Base-by-base conservation (phyloP, 2,329 filamentous ascomycete genomes). In the Botryotinia globosa region DNA sequence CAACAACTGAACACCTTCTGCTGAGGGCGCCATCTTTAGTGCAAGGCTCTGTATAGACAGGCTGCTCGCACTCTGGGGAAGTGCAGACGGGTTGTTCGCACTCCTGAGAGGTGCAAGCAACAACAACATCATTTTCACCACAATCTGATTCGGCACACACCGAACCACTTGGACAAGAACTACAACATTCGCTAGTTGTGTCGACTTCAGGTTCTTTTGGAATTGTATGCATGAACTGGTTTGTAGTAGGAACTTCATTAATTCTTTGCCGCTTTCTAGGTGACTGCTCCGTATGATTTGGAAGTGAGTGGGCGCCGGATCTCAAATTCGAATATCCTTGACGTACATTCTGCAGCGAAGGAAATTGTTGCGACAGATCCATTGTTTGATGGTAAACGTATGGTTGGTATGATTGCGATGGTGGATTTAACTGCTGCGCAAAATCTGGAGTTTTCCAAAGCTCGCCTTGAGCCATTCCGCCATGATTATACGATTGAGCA, bases 141-240 rank as follows among this genome's bases (percentile, higher is more conserved):
- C 78, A 79, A 39, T 78, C 75, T 14, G 78, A 74, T 29, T 76
- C 74, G 22, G 73, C 74, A 59, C 78, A 79, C 25, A 73, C 58
- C 34, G 71, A 54, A 14, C 78, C 77, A 39, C 75, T 76, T 58
- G 76, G 73, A 65, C 78, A 80, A 67, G 75, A 78, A 68, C 78
- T 80, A 63, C 78, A 80, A 69, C 78, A 80, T 71, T 76, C 74
- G 68, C 77, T 79, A 1, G 59, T 39, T 22, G 59, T 48, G 10
- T 65, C 69, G 18, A 16, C 22, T 37, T 56, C 45, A 65, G n/a
- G 12, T 65, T 12, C 32, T 51, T 61, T 22, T 22, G 34, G 7
- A n/a, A 44, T 58, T 58, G 37, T 34, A n/a, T 45, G n/a, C 44
- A n/a, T 18, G 6, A 44, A 29, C 20, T 25, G 44, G 25, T n/a